Evolutionary conservation across 2,329 filamentous ascomycete genomes (phyloP).

Genomic region (Colletotrichum costaricense): DNA sequence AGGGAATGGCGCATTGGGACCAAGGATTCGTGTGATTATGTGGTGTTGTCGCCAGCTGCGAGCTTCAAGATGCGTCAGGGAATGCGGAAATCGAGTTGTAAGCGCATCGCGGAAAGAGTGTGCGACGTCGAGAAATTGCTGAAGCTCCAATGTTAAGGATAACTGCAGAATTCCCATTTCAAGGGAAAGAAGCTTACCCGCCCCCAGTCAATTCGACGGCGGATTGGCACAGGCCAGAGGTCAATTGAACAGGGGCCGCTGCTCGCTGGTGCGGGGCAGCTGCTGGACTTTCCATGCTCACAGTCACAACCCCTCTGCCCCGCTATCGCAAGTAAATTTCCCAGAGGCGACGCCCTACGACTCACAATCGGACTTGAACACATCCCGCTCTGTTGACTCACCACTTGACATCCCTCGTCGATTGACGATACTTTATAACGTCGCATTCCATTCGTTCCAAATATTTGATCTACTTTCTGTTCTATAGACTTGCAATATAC

Average conservation of each 20-base stretch:
- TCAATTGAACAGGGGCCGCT: background rate
- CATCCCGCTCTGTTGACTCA: constrained; percentile 23
- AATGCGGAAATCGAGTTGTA: background rate
- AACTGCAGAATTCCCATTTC: constrained; percentile 11
- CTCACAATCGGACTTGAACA: background rate
- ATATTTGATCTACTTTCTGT: background rate
- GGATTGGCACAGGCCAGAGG: constrained; percentile 22
- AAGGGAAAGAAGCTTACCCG: constrained; percentile 4
- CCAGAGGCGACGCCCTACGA: constrained; percentile 13
- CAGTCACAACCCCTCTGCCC: constrained; percentile 38
- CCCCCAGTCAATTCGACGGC: background rate
- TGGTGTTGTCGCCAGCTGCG: too few species aligned
- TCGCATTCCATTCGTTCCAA: constrained; percentile 16
- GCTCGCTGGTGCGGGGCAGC: constrained; percentile 34
- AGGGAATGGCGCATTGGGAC: constrained; percentile 1
- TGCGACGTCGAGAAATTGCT: background rate
- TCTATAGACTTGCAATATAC: background rate
- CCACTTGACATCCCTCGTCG: background rate
- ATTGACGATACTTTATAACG: background rate
- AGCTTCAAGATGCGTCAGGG: background rate
- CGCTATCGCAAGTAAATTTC: constrained; percentile 40
- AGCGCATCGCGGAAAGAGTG: background rate
- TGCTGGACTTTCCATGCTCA: background rate
- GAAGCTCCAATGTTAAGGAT: background rate
- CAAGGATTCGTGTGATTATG: too few species aligned